Percentiles rank a stretch among this genome's conserved stretches.
Conservation (phyloP, 2,329 filamentous ascomycete species). For the Neobulgaria alba region DNA sequence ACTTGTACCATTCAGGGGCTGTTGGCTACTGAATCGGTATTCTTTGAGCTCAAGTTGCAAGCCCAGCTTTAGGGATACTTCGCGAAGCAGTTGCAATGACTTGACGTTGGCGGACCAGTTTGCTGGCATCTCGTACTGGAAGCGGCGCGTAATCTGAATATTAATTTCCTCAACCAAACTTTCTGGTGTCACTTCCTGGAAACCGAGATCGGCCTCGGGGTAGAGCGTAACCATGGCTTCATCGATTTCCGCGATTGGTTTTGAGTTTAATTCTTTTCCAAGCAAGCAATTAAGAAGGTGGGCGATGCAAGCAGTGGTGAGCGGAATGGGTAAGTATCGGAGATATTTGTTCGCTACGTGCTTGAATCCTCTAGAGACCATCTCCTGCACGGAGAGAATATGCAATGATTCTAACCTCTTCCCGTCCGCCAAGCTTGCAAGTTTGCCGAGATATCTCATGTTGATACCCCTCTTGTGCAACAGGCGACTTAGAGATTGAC, state of each 20-base stretch:
- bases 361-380: conserved; percentile 94
- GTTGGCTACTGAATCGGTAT: conserved; percentile 53
- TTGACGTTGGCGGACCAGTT: conserved; percentile 62
- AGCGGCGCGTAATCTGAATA: conserved; percentile 63
- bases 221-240: conserved; percentile 67
- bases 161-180: conserved; percentile 61
- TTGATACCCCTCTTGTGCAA: conserved; percentile 98
- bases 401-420: conserved; percentile 69
- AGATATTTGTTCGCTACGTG: conserved; percentile 76
- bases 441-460: conserved; percentile 83
- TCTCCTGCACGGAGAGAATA: conserved; percentile 76
- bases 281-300: conserved; percentile 93
- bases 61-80: conserved; percentile 81
- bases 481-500: conserved; percentile 77
- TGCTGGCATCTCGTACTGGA: conserved; percentile 62
- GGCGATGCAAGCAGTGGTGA: conserved; percentile 70
- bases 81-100: conserved; percentile 77
- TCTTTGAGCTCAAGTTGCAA: conserved; percentile 76
- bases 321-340: conserved; percentile 67
- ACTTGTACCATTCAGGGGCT: conserved; percentile 32
- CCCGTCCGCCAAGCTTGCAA: conserved; percentile 63
- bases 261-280: conserved; percentile 65
- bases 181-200: conserved; percentile 69
- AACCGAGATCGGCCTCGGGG: conserved; percentile 71
- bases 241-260: conserved; percentile 72